Conservation (phyloP, 2,329 filamentous ascomycete genomes). For the Scedosporium apiospermum region DNA sequence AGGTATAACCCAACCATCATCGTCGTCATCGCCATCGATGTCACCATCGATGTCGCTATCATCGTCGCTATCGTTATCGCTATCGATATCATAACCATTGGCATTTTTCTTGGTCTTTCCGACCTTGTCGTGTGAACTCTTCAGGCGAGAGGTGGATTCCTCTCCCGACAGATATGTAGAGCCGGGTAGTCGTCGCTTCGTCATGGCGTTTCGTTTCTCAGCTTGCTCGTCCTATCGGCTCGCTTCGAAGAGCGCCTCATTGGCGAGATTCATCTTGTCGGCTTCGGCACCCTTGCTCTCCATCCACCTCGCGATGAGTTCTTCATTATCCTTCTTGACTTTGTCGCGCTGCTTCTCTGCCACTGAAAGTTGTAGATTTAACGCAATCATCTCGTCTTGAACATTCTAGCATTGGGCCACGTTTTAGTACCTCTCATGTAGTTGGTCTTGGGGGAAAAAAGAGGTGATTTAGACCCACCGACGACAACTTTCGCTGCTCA, state of each 20-base stretch:
- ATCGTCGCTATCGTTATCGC: not conserved
- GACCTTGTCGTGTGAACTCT: not conserved
- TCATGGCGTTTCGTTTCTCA: not conserved
- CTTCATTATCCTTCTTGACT: constrained; percentile 73
- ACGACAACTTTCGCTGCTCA: constrained; percentile 74
- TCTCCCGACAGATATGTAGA: not conserved
- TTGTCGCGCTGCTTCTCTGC: constrained; percentile 66
- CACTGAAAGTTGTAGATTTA: constrained; percentile 82
- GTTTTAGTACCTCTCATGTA: not conserved
- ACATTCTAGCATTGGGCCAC: constrained; percentile 46
- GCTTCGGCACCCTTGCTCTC: constrained; percentile 76
- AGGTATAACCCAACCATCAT: not conserved
- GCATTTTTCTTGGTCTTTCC: not conserved
- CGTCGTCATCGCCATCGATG: not conserved
- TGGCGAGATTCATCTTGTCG: constrained; percentile 70
- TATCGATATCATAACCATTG: not conserved
- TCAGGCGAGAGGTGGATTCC: not conserved
- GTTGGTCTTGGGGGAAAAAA: not conserved
- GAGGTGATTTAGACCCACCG: constrained; percentile 35
- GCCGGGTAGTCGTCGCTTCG: not conserved
- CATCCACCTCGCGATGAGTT: constrained; percentile 89
- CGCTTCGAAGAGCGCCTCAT: constrained; percentile 33
- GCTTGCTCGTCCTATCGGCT: constrained; percentile 13
- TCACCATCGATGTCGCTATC: not conserved
- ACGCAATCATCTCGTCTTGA: constrained; percentile 83